Percentiles rank a stretch among this genome's conserved stretches.
These are phyloP conservation scores for Ceratocystis ficicola DNA, from an alignment of 2,329 filamentous ascomycete species.

Conservation along the genomic window DNA sequence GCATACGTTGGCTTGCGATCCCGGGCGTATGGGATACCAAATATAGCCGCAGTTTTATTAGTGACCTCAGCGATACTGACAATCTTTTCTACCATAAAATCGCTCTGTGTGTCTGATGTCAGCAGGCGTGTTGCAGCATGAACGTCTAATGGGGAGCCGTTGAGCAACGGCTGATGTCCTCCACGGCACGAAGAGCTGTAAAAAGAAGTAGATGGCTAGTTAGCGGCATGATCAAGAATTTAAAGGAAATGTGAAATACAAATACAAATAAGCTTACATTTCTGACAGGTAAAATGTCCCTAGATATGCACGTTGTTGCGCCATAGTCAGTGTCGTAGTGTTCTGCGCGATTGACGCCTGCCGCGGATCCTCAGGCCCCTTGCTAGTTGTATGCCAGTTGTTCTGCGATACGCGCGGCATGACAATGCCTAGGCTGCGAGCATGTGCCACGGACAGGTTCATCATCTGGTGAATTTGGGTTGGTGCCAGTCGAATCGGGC, in stretches of 20 bases:
- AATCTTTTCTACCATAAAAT: constrained; percentile 22
- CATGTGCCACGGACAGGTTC: constrained; percentile 33
- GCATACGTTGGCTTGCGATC: constrained; percentile 21
- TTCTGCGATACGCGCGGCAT: constrained; percentile 25
- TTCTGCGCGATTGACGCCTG: constrained; percentile 20
- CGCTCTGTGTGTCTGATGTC: constrained; percentile 16
- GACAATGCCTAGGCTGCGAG: constrained; percentile 32
- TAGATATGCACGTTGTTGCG: constrained; percentile 32
- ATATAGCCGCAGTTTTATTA: constrained; percentile 20
- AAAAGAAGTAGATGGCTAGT: not conserved
- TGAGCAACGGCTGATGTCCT: constrained; percentile 19
- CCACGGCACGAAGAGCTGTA: constrained; percentile 20
- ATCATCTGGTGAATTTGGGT: constrained; percentile 26
- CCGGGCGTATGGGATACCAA: constrained; percentile 21
- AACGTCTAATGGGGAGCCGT: constrained; percentile 17
- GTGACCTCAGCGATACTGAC: constrained; percentile 20
- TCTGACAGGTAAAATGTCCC: constrained; percentile 34
- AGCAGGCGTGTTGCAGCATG: constrained; percentile 19
- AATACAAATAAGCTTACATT: constrained; percentile 27
- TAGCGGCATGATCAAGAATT: not conserved
- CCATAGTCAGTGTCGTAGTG: constrained; percentile 24
- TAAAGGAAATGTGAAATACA: not conserved
- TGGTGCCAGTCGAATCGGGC: constrained; percentile 22
- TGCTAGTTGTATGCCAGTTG: constrained; percentile 20
- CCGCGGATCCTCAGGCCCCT: constrained; percentile 19